These are phyloP conservation scores for Arthromyces matolae DNA, from an alignment of 768 basidiomycete genomes.

Conservation along the genomic window DNA sequence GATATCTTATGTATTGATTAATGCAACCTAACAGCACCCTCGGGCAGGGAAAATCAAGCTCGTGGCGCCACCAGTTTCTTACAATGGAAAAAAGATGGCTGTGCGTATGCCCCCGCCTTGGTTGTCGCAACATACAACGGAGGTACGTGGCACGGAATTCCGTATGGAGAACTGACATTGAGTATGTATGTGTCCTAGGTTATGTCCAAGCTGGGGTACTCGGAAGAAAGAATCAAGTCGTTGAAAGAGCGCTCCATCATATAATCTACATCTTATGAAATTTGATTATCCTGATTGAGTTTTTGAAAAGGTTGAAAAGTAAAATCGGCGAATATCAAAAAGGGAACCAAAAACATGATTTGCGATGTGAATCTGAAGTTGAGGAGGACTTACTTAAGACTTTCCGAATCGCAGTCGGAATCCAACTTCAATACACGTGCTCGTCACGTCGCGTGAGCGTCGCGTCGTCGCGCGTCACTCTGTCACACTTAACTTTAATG, in stretches of 20 bases:
- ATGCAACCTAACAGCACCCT: constrained; percentile 52
- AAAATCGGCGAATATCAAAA: too few species aligned
- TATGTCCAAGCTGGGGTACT: constrained; percentile 34
- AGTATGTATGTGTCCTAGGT: constrained; percentile 7
- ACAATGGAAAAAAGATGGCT: constrained; percentile 77
- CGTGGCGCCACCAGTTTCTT: constrained; percentile 76
- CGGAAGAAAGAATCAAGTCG: constrained; percentile 13
- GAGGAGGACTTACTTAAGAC: too few species aligned
- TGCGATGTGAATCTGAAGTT: too few species aligned
- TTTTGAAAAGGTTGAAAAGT: too few species aligned
- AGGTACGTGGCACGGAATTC: constrained; percentile 47
- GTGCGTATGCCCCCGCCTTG: constrained; percentile 80
- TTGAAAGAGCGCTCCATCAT: constrained; percentile 17
- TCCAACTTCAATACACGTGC: background rate
- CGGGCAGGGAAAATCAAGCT: constrained; percentile 74
- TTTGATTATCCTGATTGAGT: background rate
- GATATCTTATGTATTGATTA: constrained; percentile 23
- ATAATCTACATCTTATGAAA: background rate
- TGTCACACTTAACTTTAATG: background rate
- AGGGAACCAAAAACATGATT: too few species aligned
- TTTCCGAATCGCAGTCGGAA: too few species aligned
- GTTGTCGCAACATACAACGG: constrained; percentile 78
- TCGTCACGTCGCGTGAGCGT: background rate
- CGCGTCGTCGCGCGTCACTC: too few species aligned
- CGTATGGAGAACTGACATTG: background rate